phyloP scores from a whole-genome alignment of 352 stramenopile genomes.

The Phytopythium sindhum region DNA sequence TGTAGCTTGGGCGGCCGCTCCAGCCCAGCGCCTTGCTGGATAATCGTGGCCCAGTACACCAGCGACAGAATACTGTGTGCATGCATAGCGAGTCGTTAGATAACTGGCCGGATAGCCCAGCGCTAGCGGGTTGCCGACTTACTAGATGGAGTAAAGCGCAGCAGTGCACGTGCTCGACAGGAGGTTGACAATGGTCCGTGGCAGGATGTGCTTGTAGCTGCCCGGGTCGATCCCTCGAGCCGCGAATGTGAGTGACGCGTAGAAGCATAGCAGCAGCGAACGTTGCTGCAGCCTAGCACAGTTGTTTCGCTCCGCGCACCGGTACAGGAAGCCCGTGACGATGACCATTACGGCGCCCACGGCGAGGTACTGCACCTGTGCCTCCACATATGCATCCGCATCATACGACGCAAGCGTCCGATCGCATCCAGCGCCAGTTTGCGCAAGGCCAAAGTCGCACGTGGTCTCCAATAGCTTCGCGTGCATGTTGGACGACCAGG shows the following conservation, averaged over 20 bases:
- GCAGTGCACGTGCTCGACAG: conserved; percentile 38
- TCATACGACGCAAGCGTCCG: conserved; percentile 28
- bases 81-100: background rate
- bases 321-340: conserved; percentile 26
- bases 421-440: conserved; percentile 20
- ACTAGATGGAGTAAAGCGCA: conserved; percentile 44
- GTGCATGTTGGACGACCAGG: background rate
- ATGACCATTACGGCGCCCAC: conserved; percentile 19
- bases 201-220: conserved; percentile 34
- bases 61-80: conserved; percentile 27
- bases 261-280: conserved; percentile 36
- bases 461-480: conserved; percentile 25
- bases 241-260: conserved; percentile 32
- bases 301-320: conserved; percentile 23
- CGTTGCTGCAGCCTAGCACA: conserved; percentile 31
- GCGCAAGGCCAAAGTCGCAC: conserved; percentile 28
- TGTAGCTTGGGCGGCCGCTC: conserved; percentile 19
- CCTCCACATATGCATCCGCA: conserved; percentile 19
- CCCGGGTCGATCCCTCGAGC: conserved; percentile 28
- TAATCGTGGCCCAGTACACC: conserved; percentile 37
- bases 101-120: background rate
- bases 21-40: conserved; percentile 23
- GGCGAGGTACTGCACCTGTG: conserved; percentile 31
- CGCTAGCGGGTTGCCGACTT: conserved; percentile 10
- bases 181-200: conserved; percentile 31